Percentiles rank a stretch among this genome's conserved stretches.
Evolutionary conservation across 148 eudicot genomes (phyloP).

Genomic region (Rhododendron vialii): DNA sequence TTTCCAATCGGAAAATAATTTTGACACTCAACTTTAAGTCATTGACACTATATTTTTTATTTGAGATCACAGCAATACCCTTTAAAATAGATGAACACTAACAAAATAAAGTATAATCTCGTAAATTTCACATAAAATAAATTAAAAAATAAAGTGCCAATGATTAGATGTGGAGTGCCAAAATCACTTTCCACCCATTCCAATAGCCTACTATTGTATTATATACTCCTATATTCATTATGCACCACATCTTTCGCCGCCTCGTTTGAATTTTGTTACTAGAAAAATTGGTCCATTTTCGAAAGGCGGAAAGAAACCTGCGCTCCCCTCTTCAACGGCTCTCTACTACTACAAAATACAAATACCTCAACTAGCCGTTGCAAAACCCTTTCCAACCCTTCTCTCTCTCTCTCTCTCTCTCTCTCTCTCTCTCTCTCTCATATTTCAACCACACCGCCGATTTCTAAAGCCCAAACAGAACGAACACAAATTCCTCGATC

Average conservation of each 20-base stretch:
- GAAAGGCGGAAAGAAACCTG: neutral
- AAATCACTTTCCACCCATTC: no score
- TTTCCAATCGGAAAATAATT: no score
- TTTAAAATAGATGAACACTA: no score
- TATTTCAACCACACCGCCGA: neutral
- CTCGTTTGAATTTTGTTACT: neutral
- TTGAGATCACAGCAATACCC: no score
- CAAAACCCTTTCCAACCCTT: neutral
- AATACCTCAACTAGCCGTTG: conserved; percentile 14
- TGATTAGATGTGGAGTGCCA: rapidly evolving
- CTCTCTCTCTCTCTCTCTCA: conserved; percentile 5
- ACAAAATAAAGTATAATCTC: no score
- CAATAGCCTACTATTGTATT: no score
- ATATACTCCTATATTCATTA: no score
- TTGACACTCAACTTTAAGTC: no score
- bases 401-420: neutral
- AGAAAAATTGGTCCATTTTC: conserved; percentile 3
- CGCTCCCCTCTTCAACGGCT: conserved; percentile 8
- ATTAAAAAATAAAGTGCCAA: no score
- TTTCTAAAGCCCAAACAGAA: neutral
- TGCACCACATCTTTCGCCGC: neutral
- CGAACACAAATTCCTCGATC: neutral
- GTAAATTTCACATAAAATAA: no score
- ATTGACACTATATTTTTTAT: no score
- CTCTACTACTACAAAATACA: neutral